These are phyloP conservation scores for Microdochium nivale DNA, from an alignment of 2,329 filamentous ascomycete species.

Conservation along the genomic window DNA sequence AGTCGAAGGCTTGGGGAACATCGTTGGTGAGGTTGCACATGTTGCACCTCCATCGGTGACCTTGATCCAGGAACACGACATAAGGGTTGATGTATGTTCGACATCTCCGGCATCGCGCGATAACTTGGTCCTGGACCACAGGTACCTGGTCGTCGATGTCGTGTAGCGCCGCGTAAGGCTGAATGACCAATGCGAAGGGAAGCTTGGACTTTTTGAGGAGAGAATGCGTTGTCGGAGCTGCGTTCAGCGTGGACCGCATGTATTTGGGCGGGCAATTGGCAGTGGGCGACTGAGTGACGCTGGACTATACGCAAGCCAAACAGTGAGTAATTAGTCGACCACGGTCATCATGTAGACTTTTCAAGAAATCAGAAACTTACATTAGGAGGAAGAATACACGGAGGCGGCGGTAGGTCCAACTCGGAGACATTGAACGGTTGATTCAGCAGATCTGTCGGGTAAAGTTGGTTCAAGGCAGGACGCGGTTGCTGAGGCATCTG, in stretches of 20 bases:
- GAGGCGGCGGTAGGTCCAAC: constrained; percentile 82
- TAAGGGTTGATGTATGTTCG: constrained; percentile 97
- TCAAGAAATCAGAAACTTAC: constrained; percentile 48
- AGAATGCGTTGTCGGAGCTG: constrained; percentile 83
- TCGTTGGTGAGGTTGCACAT: constrained; percentile 99
- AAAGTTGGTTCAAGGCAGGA: constrained; percentile 72
- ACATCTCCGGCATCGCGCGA: constrained; percentile 91
- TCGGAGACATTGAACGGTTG: constrained; percentile 93
- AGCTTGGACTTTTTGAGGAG: constrained; percentile 95
- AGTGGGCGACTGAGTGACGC: constrained; percentile 81
- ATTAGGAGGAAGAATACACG: constrained; percentile 84
- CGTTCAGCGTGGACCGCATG: constrained; percentile 89
- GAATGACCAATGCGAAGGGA: constrained; percentile 90
- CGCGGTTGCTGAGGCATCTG: constrained; percentile 38
- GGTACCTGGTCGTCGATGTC: constrained; percentile 88
- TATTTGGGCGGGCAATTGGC: constrained; percentile 93
- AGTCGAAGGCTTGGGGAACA: constrained; percentile 97
- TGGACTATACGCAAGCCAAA: constrained; percentile 49
- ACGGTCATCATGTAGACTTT: not conserved
- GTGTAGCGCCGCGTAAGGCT: constrained; percentile 88
- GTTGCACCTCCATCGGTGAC: constrained; percentile 97
- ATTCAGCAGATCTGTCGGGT: constrained; percentile 82
- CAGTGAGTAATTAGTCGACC: not conserved
- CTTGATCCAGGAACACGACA: constrained; percentile 91
- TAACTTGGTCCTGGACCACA: constrained; percentile 92